Base-by-base conservation (phyloP, 1,284 basidiomycete species). In the Anthracocystis walkeri region DNA sequence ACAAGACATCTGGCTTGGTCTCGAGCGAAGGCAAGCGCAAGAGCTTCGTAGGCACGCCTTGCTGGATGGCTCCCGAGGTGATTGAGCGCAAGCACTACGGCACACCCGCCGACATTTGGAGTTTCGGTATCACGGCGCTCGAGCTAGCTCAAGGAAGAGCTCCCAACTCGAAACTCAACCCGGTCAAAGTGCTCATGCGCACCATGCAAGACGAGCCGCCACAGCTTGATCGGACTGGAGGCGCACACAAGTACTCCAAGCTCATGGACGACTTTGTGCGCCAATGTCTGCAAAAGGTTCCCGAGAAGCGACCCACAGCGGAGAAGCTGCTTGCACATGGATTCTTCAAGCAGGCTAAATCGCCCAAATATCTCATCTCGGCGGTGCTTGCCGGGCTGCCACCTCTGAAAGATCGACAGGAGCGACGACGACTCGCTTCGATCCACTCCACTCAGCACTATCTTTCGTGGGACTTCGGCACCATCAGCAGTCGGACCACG, bases 41-140 rank as follows among this genome's bases (percentile, higher is more conserved):
- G 84, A 92, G 91, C 10, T 95, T 95, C 82, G 94, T 95, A 20
- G 94, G 94, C 53, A 95, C 94, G 31, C 94, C 94, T 1, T 93
- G 92, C 82, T 95, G 93, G 92, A 95, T 95, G 93, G 93, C 94
- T 0, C 94, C 94, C 2, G 93, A 95, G 78, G 89, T 95, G 27
- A 92, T 95, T 51, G 90, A 92, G 77, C 91, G 93, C 58, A 90
- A 89, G 75, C 90, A 90, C 71, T 95, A 95, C 84, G 93, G 90
- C 90, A 21, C 91, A 90, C 78, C 84, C 70, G 92, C 93, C 46
- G 93, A 95, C 81, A 93, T 95, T 67, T 95, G 93, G 93, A 93
- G 92, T 46, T 93, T 95, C 82, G 94, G 92, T 27, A 94, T 95
- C 75, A 94, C 78, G 16, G 92, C 93, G 7, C 87, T 95, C 44